These are phyloP conservation scores for Pyrenophora tritici-repentis DNA, from an alignment of 2,329 filamentous ascomycete species.

Conservation along the genomic window DNA sequence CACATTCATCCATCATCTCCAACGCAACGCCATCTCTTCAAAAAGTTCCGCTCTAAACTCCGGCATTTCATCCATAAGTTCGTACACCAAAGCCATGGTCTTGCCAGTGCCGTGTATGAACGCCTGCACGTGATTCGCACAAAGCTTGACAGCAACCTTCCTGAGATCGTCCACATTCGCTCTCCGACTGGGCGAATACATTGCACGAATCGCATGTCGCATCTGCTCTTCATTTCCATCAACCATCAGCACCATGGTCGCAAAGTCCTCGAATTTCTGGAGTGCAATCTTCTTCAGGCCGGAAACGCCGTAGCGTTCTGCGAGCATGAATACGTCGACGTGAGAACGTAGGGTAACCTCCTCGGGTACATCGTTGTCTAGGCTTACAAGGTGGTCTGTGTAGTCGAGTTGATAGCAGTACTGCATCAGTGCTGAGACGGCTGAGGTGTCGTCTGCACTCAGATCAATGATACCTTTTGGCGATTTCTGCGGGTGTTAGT, in stretches of 20 bases:
- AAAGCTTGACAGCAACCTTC: slow-evolving; percentile 29
- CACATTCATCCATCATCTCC: slow-evolving; percentile 19
- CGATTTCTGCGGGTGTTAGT: slow-evolving; percentile 28
- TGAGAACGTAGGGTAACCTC: slow-evolving; percentile 32
- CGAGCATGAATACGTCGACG: slow-evolving; percentile 37
- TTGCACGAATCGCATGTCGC: slow-evolving; percentile 30
- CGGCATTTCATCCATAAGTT: slow-evolving; percentile 38
- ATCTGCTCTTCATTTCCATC: slow-evolving; percentile 34
- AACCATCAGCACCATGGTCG: slow-evolving; percentile 23
- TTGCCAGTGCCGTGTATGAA: slow-evolving; percentile 35
- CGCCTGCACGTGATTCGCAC: slow-evolving; percentile 36
- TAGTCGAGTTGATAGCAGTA: slow-evolving; percentile 42
- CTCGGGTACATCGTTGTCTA: slow-evolving; percentile 24
- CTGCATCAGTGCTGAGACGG: slow-evolving; percentile 42
- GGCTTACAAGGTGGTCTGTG: slow-evolving; percentile 27
- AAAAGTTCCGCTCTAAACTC: slow-evolving; percentile 38
- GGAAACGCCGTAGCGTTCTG: slow-evolving; percentile 34
- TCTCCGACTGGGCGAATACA: slow-evolving; percentile 30
- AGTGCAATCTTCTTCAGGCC: slow-evolving; percentile 32
- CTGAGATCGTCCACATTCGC: slow-evolving; percentile 30
- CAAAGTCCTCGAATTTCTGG: slow-evolving; percentile 35
- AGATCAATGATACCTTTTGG: slow-evolving; percentile 35
- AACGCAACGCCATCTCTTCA: slow-evolving; percentile 34
- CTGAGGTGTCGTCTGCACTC: slow-evolving; percentile 36
- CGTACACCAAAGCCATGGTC: slow-evolving; percentile 33